Percentiles rank a stretch among this genome's conserved stretches.
Evolutionary conservation across 805 yeast species (phyloP).

Genomic region (Starmerella ratchasimensis): DNA sequence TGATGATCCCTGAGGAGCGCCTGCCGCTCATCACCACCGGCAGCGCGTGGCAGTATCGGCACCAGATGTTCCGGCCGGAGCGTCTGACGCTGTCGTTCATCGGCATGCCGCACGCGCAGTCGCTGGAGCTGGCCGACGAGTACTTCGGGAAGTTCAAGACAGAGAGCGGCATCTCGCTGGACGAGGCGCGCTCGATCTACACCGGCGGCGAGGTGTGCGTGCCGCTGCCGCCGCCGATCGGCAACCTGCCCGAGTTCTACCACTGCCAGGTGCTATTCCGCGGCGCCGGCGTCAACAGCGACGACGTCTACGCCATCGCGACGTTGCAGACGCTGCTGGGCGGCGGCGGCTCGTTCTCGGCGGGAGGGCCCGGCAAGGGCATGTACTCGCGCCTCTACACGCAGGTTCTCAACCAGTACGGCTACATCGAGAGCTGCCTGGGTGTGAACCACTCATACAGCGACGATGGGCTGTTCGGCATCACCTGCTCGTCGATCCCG

Average conservation of each 20-base stretch:
- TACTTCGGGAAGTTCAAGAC: slow-evolving; percentile 50
- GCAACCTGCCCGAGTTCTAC: slow-evolving; percentile 62
- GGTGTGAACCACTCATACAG: slow-evolving; percentile 82
- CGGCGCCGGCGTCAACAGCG: slow-evolving; percentile 68
- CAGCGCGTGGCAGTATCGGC: slow-evolving; percentile 47
- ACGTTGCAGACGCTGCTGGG: slow-evolving; percentile 81
- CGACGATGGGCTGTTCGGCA: slow-evolving; percentile 84
- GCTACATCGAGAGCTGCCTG: slow-evolving; percentile 76
- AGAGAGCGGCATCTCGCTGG: slow-evolving; percentile 17
- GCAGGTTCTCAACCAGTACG: slow-evolving; percentile 78
- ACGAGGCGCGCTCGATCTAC: slow-evolving; percentile 32
- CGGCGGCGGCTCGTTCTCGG: slow-evolving; percentile 94
- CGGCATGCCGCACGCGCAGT: slow-evolving; percentile 62
- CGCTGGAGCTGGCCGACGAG: slow-evolving; percentile 47
- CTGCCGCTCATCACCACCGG: slow-evolving; percentile 41
- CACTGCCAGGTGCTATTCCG: slow-evolving; percentile 82
- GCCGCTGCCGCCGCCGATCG: slow-evolving; percentile 42
- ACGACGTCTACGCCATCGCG: slow-evolving; percentile 83
- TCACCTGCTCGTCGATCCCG: slow-evolving; percentile 71
- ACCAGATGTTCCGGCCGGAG: slow-evolving; percentile 59
- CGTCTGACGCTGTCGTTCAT: slow-evolving; percentile 74
- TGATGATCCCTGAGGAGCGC: slow-evolving; percentile 63
- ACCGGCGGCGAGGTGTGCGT: slow-evolving; percentile 46
- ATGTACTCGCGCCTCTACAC: slow-evolving; percentile 93
- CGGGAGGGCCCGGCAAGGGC: slow-evolving; percentile 99